Percentiles rank a stretch among this genome's conserved stretches.
phyloP scores from a whole-genome alignment of 2,329 filamentous ascomycete genomes.

The Myriosclerotinia curreyana region DNA sequence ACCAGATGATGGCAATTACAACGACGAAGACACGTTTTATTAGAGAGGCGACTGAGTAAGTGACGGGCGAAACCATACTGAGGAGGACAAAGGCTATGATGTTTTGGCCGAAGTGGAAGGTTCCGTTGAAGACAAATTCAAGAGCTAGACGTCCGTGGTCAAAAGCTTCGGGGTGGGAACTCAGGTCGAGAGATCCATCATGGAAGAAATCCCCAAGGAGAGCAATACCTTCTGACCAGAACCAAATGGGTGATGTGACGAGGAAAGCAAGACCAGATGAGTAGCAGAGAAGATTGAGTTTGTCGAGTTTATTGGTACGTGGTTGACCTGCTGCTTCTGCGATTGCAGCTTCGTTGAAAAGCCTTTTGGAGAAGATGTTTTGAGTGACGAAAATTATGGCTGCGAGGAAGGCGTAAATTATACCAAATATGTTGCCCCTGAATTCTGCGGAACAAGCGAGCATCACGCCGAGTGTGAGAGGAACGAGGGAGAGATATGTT shows the following conservation, averaged over 20 bases:
- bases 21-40: constrained; percentile 99
- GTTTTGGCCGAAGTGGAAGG: constrained; percentile 94
- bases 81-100: constrained; percentile 91
- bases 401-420: constrained; percentile 83
- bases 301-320: constrained; percentile 80
- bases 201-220: constrained; percentile 75
- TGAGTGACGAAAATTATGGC: constrained; percentile 95
- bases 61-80: constrained; percentile 92
- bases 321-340: constrained; percentile 72
- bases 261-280: constrained; percentile 92
- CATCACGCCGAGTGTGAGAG: constrained; percentile 90
- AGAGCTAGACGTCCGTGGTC: constrained; percentile 70
- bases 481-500: constrained; percentile 87
- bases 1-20: constrained; percentile 92
- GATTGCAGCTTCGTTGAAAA: constrained; percentile 90
- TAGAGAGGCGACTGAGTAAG: constrained; percentile 91
- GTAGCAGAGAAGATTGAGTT: constrained; percentile 94
- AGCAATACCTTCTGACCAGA: constrained; percentile 81
- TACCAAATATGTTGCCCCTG: constrained; percentile 83
- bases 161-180: constrained; percentile 58
- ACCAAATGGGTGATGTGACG: constrained; percentile 86
- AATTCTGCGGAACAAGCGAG: constrained; percentile 92
- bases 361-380: constrained; percentile 96
- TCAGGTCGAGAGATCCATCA: constrained; percentile 71
- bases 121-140: constrained; percentile 97